phyloP scores from a whole-genome alignment of 495 filamentous ascomycete genomes.

The Podospora didyma region DNA sequence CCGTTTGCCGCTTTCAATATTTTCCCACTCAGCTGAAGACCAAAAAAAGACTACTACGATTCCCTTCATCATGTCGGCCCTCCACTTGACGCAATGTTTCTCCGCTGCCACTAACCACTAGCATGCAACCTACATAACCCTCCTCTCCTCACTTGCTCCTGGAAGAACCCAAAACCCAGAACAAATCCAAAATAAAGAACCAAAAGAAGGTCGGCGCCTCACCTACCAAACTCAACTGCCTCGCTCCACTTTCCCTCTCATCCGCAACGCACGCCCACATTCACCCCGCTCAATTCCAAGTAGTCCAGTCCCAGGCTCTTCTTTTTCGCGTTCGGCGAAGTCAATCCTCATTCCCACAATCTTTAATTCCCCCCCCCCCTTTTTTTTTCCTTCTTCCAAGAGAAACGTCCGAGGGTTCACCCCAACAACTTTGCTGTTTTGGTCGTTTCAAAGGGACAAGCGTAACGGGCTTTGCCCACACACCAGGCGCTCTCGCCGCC shows the following conservation, averaged over 20 bases:
- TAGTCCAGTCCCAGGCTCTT: conserved; percentile 9
- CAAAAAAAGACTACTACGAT: no score
- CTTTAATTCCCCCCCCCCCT: conserved; percentile 4
- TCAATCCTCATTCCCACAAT: background rate
- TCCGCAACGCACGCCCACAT: background rate
- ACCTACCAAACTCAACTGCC: background rate
- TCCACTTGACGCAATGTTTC: conserved; percentile 14
- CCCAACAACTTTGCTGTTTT: conserved; percentile 24
- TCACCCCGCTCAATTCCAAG: conserved; percentile 2
- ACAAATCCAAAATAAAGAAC: background rate
- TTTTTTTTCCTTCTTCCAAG: no score
- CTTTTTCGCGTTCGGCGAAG: conserved; percentile 6
- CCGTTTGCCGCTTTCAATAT: background rate
- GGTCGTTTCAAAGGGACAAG: conserved; percentile 16
- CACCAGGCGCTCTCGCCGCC: conserved; percentile 29
- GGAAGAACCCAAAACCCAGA: background rate
- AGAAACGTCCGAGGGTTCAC: conserved; percentile 7
- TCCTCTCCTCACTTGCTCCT: background rate
- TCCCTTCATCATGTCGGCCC: conserved; percentile 13
- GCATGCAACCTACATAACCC: background rate
- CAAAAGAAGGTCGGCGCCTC: background rate
- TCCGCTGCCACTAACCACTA: conserved; percentile 17
- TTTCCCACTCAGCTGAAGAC: background rate
- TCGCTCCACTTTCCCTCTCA: background rate
- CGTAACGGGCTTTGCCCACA: conserved; percentile 25